phyloP scores from a whole-genome alignment of 371 early-diverging fungal genomes.

The Mucor racemosus region DNA sequence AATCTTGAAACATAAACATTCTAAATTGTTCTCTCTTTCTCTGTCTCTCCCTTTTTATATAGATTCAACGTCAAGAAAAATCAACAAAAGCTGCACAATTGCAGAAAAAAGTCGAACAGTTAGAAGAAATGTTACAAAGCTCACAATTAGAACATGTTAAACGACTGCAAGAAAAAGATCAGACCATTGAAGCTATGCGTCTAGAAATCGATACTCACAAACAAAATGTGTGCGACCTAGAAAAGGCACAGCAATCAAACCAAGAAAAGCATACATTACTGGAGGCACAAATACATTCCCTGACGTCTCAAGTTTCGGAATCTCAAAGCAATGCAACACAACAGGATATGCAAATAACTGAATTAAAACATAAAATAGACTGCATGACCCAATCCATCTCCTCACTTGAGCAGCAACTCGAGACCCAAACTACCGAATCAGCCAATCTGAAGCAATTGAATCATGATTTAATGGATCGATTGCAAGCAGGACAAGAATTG shows the following conservation, averaged over 20 bases:
- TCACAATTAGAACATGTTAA: constrained; percentile 11
- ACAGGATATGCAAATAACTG: constrained; percentile 13
- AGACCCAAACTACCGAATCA: not conserved
- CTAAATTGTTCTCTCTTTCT: not conserved
- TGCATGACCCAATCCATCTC: constrained; percentile 1
- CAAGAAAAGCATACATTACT: constrained; percentile 8
- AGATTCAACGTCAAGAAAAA: constrained; percentile 37
- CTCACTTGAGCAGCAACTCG: constrained; percentile 9
- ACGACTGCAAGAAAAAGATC: constrained; percentile 27
- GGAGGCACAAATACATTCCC: constrained; percentile 9
- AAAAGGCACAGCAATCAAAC: constrained; percentile 7
- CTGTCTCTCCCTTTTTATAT: not conserved
- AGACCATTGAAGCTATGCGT: constrained; percentile 13
- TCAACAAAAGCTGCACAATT: constrained; percentile 33
- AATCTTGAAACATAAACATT: not conserved
- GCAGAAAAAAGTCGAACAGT: constrained; percentile 35
- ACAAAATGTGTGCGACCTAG: constrained; percentile 5
- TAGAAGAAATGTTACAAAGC: constrained; percentile 25
- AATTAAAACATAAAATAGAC: constrained; percentile 10
- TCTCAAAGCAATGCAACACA: constrained; percentile 7
- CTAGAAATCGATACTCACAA: constrained; percentile 12
- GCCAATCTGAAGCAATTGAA: not conserved
- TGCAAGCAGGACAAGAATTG: not conserved
- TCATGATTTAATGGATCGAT: not conserved
- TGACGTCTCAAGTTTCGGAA: constrained; percentile 11